phyloP scores from a whole-genome alignment of 208 protist species.

The Tritrichomonas foetus region DNA sequence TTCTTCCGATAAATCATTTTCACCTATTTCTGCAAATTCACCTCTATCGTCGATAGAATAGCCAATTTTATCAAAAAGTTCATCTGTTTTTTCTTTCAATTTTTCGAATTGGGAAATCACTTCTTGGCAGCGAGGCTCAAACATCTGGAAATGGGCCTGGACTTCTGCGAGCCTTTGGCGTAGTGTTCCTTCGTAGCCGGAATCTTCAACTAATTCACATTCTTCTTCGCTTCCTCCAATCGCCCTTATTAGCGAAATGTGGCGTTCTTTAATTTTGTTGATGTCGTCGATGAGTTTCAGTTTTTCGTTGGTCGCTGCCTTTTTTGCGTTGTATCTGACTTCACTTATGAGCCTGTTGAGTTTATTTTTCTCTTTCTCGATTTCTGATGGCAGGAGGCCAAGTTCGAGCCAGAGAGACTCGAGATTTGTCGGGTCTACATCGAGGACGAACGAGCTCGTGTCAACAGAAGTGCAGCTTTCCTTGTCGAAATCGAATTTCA shows the following conservation, averaged over 20 bases:
- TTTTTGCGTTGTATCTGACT: neutral
- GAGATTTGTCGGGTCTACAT: neutral
- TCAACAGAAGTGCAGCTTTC: too few relatives aligned
- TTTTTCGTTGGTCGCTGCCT: too few relatives aligned
- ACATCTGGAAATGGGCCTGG: neutral
- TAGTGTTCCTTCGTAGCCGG: neutral
- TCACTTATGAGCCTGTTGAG: neutral
- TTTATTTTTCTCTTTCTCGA: neutral
- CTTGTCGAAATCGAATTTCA: too few relatives aligned
- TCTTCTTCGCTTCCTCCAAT: neutral
- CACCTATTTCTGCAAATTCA: slow-evolving; percentile 2
- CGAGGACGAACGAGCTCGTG: neutral
- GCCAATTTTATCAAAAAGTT: neutral
- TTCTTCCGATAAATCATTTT: neutral
- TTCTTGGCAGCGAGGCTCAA: neutral
- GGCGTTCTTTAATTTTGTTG: neutral
- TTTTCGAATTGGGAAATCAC: neutral
- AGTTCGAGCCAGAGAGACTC: neutral
- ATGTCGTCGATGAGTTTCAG: neutral
- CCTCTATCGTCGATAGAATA: neutral
- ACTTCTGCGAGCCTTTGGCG: neutral
- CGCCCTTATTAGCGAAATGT: neutral
- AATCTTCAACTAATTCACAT: neutral
- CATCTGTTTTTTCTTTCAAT: neutral
- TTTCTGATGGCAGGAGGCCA: neutral